Evolutionary conservation across 1,139 yeast genomes (phyloP), one percentile per base, ranked within the genome.

Genomic region (Tardiomyces depauwii): DNA sequence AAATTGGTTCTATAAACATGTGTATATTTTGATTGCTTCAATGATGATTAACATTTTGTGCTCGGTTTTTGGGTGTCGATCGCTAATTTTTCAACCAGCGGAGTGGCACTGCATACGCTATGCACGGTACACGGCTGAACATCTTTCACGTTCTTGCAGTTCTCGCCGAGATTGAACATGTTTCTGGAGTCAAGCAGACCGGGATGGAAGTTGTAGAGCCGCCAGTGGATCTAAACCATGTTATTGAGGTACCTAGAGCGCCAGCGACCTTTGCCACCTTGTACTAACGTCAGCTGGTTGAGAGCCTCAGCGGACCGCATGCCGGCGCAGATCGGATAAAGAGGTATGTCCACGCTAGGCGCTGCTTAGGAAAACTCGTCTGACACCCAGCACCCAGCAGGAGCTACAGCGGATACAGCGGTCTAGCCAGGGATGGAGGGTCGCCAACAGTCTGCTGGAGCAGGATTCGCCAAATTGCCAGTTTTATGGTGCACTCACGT

Each of bases 401-500:
- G 61, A 66, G 44, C 66, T 79, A 14, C 80, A 76, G 50, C 51
- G 52, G 7, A 57, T 73, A 11, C 85, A 79, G 54, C 66, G 63
- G 48, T 70, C 79, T 2, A 62, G 65, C 1, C 59, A 68, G 45
- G 84, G 81, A 2, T 72, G 74, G 65, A 59, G 63, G 19, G 58
- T 79, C 40, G 85, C 80, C 0, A 56, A 62, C 18, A 48, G 57
- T 41, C 64, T 79, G 41, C 64, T 79, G 45, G 58, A 60, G 38
- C 50, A 62, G 23, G 45, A 50, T n/a, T 58, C 65, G 4, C 66
- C 75, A 2, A 63, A 64, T 39, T 75, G 80, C 53, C 74, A 72
- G 53, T 79, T 76, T 55, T 76, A 80, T 53, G 85, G 85, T 0
- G 85, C 84, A 0, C 63, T 78, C 47, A 78, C 85, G 0, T 72